These are phyloP conservation scores for Mortierella sp. DNA, from an alignment of 371 early-diverging fungal species.

Conservation along the genomic window DNA sequence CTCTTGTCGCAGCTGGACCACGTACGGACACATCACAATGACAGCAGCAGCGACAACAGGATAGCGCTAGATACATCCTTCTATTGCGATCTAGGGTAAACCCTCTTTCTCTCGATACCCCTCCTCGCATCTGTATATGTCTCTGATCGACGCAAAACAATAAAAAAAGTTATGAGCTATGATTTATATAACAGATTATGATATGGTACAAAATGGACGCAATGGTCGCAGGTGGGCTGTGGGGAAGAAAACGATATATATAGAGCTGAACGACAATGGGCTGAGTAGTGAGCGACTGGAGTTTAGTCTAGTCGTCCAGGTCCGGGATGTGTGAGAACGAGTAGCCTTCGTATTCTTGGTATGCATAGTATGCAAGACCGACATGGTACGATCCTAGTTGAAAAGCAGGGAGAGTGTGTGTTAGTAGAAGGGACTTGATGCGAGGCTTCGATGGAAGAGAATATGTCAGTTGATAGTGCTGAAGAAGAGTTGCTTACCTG, in stretches of 20 bases:
- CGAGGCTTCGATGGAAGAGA: no score
- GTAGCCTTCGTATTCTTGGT: constrained; percentile 60
- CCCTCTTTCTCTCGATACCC: background rate
- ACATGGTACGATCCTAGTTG: constrained; percentile 58
- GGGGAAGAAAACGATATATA: background rate
- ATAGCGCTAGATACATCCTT: background rate
- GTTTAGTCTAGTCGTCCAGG: constrained; percentile 39
- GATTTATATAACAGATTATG: background rate
- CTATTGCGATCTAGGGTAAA: background rate
- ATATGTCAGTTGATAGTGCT: no score
- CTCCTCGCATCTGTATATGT: background rate
- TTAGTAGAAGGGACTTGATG: background rate
- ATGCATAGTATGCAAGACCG: constrained; percentile 59
- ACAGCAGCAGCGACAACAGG: background rate
- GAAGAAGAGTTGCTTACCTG: constrained; percentile 49
- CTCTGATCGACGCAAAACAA: background rate
- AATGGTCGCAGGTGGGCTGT: constrained; percentile 10
- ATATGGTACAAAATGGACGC: constrained; percentile 2
- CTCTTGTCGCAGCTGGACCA: background rate
- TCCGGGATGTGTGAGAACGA: constrained; percentile 60
- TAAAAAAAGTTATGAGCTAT: background rate
- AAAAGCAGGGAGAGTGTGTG: background rate
- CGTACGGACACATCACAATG: background rate
- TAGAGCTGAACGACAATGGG: background rate
- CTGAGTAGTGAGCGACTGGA: background rate